phyloP scores from a whole-genome alignment of 768 basidiomycete genomes.

The Coprinellus aureogranulatus region DNA sequence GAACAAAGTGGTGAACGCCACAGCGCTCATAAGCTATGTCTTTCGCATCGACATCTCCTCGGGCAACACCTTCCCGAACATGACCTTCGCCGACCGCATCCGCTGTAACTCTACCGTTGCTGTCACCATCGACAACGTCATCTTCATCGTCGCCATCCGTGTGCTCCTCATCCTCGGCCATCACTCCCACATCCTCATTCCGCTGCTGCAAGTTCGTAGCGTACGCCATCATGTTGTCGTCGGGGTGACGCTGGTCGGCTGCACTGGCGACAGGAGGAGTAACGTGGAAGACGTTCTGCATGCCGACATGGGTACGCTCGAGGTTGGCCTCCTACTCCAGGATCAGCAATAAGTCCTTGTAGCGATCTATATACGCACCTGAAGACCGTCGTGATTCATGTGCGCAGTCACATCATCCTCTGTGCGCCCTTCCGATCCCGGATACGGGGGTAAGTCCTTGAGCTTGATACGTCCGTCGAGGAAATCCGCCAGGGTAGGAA shows the following conservation, averaged over 20 bases:
- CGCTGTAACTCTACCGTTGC: no score
- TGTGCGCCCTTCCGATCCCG: slow-evolving; percentile 9
- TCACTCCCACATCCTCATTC: no score
- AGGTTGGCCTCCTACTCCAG: background rate
- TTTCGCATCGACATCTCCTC: background rate
- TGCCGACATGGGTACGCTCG: background rate
- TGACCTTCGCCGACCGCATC: no score
- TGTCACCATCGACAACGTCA: no score
- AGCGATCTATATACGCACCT: background rate
- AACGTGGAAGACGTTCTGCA: slow-evolving; percentile 1
- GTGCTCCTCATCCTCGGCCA: background rate
- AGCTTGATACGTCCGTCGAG: background rate
- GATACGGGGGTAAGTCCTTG: background rate
- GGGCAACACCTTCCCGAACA: no score
- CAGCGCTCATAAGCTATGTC: background rate
- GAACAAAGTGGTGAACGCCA: slow-evolving; percentile 16
- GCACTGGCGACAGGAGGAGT: background rate
- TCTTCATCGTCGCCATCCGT: no score
- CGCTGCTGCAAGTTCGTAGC: no score
- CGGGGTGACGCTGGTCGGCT: background rate
- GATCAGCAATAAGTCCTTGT: background rate
- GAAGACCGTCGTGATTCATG: background rate
- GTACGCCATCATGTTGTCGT: background rate
- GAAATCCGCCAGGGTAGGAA: no score
- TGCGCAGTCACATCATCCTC: background rate